Conservation (phyloP, 2,329 filamentous ascomycete genomes). For the Fusarium sp. region DNA sequence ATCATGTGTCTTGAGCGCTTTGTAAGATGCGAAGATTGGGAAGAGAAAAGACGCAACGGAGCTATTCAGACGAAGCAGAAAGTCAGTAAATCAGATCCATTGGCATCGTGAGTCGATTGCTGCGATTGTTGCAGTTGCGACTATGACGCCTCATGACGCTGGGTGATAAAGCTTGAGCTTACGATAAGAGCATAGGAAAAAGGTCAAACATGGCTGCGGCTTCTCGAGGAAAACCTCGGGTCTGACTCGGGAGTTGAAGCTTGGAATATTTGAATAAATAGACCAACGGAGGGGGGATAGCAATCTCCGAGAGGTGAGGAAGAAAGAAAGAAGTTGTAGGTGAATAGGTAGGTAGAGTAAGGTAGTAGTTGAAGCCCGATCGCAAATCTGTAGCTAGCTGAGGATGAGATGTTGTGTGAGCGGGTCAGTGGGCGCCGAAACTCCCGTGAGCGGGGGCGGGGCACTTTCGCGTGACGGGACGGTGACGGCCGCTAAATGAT, state of each 20-base stretch:
- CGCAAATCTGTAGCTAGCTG: conserved; percentile 13
- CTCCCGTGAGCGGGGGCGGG: conserved; percentile 44
- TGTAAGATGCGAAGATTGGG: conserved; percentile 97
- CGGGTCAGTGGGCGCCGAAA: conserved; percentile 41
- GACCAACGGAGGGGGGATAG: conserved; percentile 3
- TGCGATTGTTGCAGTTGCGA: conserved; percentile 6
- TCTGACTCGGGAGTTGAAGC: not conserved
- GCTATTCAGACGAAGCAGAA: conserved; percentile 61
- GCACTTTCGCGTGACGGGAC: conserved; percentile 33
- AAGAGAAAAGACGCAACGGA: conserved; percentile 92
- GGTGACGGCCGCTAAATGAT: conserved; percentile 25
- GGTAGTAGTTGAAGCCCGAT: conserved; percentile 19
- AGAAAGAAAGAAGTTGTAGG: conserved; percentile 3
- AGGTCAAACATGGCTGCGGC: conserved; percentile 78
- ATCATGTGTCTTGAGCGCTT: conserved; percentile 93
- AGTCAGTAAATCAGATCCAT: conserved; percentile 32
- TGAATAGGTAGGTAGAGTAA: conserved; percentile 1
- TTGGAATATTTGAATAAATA: not conserved
- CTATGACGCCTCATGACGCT: conserved; percentile 44
- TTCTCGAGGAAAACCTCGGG: conserved; percentile 25
- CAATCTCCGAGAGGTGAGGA: conserved; percentile 15
- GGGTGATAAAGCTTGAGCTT: conserved; percentile 58
- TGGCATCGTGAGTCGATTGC: conserved; percentile 5
- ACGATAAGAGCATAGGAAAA: conserved; percentile 84
- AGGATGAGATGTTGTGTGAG: conserved; percentile 18